phyloP scores from a whole-genome alignment of 148 eudicot genomes.

The Polygonum aviculare region DNA sequence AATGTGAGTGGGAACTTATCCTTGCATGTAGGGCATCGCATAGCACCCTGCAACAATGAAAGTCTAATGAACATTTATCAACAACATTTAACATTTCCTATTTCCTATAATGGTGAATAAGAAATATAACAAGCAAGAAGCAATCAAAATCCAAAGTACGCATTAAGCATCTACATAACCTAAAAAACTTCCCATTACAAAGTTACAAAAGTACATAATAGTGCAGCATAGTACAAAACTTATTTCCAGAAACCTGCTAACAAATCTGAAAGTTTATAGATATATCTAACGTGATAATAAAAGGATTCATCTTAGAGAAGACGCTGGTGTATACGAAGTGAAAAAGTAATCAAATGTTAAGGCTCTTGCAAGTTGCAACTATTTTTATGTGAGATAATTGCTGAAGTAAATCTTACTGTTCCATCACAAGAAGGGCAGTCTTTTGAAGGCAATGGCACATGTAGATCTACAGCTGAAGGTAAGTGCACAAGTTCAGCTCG shows the following conservation, averaged over 20 bases:
- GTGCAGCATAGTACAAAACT: background rate
- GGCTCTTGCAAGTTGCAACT: background rate
- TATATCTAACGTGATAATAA: background rate
- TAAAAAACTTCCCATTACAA: background rate
- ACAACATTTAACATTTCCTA: background rate
- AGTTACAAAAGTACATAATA: background rate
- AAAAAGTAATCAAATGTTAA: background rate
- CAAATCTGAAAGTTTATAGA: background rate
- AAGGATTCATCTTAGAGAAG: background rate
- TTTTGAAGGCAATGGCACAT: conserved; percentile 69
- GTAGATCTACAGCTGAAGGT: conserved; percentile 60
- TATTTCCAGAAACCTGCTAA: background rate
- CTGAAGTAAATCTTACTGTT: conserved; percentile 41
- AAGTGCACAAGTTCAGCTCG: conserved; percentile 82
- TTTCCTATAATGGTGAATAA: background rate
- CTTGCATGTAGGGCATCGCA: conserved; percentile 87
- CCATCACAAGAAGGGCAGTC: conserved; percentile 87
- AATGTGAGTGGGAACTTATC: conserved; percentile 57
- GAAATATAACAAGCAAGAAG: background rate
- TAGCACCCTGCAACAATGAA: conserved; percentile 66
- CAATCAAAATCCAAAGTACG: background rate
- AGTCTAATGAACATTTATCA: background rate
- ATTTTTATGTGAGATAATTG: background rate
- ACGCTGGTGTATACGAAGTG: background rate
- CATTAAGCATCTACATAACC: background rate